Percentiles rank a stretch among this genome's conserved stretches.
Evolutionary conservation across 805 yeast genomes (phyloP).

Genomic region (Komagataella mondaviorum): DNA sequence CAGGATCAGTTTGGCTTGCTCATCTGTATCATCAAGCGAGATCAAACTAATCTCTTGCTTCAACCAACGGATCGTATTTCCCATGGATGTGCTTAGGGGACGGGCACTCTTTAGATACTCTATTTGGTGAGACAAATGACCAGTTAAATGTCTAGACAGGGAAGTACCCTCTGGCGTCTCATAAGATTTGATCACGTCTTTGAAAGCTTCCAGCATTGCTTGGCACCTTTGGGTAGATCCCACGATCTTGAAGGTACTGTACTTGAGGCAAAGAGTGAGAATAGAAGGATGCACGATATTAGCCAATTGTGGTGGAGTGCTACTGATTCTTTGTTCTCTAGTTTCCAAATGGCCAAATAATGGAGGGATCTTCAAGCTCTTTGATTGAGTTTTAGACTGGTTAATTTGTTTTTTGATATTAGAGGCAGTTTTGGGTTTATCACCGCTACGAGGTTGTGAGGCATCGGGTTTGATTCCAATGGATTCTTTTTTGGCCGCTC

Average conservation of each 20-base stretch:
- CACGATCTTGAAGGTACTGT: constrained; percentile 73
- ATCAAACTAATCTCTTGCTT: constrained; percentile 84
- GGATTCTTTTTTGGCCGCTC: constrained; percentile 77
- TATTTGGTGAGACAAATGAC: constrained; percentile 81
- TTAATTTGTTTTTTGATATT: constrained; percentile 41
- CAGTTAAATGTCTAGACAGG: constrained; percentile 76
- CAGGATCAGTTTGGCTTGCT: constrained; percentile 52
- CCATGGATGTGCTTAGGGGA: constrained; percentile 90
- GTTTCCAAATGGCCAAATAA: constrained; percentile 73
- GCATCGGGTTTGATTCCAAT: constrained; percentile 7
- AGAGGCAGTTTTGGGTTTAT: constrained; percentile 29
- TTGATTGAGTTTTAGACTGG: constrained; percentile 32
- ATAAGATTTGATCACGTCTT: constrained; percentile 67
- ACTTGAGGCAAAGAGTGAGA: constrained; percentile 61
- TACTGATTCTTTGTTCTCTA: constrained; percentile 57
- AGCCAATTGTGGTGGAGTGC: constrained; percentile 36
- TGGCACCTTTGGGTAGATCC: constrained; percentile 82
- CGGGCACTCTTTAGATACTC: constrained; percentile 85
- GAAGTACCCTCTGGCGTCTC: constrained; percentile 78
- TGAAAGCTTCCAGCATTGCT: constrained; percentile 77
- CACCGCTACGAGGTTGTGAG: constrained; percentile 10
- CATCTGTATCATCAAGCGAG: constrained; percentile 58
- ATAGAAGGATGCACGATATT: constrained; percentile 81
- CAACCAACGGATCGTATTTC: constrained; percentile 94
- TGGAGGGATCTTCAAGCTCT: constrained; percentile 38